Base-by-base conservation (phyloP, 345 rosid species). In the Schrenkiella parvula region DNA sequence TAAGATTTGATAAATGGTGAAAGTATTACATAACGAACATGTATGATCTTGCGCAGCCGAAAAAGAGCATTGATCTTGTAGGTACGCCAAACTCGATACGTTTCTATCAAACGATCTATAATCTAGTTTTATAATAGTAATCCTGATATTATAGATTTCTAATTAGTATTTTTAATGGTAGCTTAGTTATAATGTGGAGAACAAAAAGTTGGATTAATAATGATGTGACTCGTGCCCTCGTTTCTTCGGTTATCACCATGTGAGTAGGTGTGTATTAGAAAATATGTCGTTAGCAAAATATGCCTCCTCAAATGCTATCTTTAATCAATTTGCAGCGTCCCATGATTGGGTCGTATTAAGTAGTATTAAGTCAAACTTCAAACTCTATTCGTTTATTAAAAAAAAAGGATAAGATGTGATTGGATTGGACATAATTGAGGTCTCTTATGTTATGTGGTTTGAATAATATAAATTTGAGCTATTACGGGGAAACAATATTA, bases 1-100 rank as follows among this genome's bases (percentile, higher is more conserved):
- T 62, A 62, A 31, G 17, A 17, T 62, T 62, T 28, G 53, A 28
- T 60, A 7, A 7, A 37, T 25, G 6, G 22, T 59, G 28, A 70
- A 44, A 59, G n/a, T 70, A 25, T 50, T 25, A 25, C n/a, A 18
- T 18, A 52, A 54, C 8, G 44, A 55, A 50, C 61, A 44, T 18
- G 42, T 19, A 51, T 35, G 41, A 48, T 47, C 28, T 65, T n/a
- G n/a, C 55, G 50, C 14, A 32, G 9, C 64, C 53, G 41, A 55
- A 32, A 50, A 72, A 64, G 18, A 2, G 19, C 66, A 73, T 56
- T 65, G 77, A 73, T 73, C 32, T 73, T 47, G 52, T 73, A 37
- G 78, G 72, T 73, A 73, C 78, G 72, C 78, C 78, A 66, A 73
- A 46, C 34, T 65, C 66, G 72, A 73, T 73, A 56, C 72, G 63